Conservation (phyloP, 2,329 filamentous ascomycete genomes). For the Pseudogymnoascus sp. region DNA sequence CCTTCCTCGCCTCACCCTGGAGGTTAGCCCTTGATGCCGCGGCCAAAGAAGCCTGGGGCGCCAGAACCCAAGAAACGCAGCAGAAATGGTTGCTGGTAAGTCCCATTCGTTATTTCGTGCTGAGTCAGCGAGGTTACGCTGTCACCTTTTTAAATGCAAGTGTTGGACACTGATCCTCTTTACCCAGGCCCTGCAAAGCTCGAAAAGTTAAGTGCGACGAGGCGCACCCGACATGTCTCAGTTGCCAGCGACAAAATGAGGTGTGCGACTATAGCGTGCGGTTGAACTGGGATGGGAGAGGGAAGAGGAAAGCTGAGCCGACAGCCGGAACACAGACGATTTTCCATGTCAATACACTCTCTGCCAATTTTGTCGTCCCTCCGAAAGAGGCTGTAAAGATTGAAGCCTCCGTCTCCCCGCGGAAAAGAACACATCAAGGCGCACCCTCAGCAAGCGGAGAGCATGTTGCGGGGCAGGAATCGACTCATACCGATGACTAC, state of each 20-base stretch:
- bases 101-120: slow-evolving; percentile 16
- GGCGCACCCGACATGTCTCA: slow-evolving; percentile 62
- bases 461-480: not conserved
- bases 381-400: not conserved
- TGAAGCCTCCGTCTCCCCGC: not conserved
- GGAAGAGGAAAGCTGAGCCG: slow-evolving; percentile 45
- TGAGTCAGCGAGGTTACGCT: not conserved
- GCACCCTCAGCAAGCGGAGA: not conserved
- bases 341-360: not conserved
- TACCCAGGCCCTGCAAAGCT: slow-evolving; percentile 63
- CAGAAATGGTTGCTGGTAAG: slow-evolving; percentile 60
- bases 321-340: not conserved
- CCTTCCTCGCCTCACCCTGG: not conserved
- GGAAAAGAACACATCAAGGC: not conserved
- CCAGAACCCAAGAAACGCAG: slow-evolving; percentile 58
- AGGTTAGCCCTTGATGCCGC: slow-evolving; percentile 42
- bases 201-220: slow-evolving; percentile 77
- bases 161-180: slow-evolving; percentile 13
- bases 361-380: not conserved
- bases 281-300: slow-evolving; percentile 70
- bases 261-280: slow-evolving; percentile 73
- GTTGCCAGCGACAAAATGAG: slow-evolving; percentile 64
- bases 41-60: slow-evolving; percentile 54
- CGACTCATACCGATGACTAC: not conserved
- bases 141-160: slow-evolving; percentile 8